These are phyloP conservation scores for Acanthamoeba healyi DNA, from an alignment of 208 protist genomes.

Conservation along the genomic window DNA sequence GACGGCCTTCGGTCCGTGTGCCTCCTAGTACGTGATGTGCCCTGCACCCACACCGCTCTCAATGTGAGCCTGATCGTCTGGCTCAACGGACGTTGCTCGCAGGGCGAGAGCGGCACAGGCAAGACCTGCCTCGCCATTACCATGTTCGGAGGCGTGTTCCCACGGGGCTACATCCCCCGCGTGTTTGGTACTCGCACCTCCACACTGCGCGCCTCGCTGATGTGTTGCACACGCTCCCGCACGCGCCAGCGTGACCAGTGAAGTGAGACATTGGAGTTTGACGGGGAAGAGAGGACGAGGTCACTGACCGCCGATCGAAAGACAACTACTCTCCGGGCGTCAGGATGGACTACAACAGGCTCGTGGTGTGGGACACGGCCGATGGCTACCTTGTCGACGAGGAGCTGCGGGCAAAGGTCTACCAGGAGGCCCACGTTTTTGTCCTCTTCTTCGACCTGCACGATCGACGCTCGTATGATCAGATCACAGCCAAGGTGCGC, in stretches of 20 bases:
- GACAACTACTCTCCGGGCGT: not conserved
- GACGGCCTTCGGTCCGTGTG: not conserved
- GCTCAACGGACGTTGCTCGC: too few species aligned
- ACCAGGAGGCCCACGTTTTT: not conserved
- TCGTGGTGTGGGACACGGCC: not conserved
- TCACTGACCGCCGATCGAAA: not conserved
- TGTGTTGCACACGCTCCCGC: too few species aligned
- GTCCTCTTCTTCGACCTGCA: not conserved
- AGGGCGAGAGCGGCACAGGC: not conserved
- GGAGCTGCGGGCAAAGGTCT: not conserved
- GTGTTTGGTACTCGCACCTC: not conserved
- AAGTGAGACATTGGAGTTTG: too few species aligned
- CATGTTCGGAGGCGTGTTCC: not conserved
- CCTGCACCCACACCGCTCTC: not conserved
- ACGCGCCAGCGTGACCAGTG: too few species aligned
- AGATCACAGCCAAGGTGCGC: not conserved
- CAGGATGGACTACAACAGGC: not conserved
- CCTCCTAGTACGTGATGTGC: too few species aligned
- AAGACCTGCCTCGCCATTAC: not conserved
- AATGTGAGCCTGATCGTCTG: not conserved
- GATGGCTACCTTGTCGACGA: not conserved
- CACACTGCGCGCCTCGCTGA: too few species aligned
- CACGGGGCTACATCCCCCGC: not conserved
- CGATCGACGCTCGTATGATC: not conserved
- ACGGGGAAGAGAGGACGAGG: not conserved